A percentile compares a stretch with the other conserved stretches of the same genome.
Conservation (phyloP, 2,329 filamentous ascomycete genomes). For the Paraphoma sp. region DNA sequence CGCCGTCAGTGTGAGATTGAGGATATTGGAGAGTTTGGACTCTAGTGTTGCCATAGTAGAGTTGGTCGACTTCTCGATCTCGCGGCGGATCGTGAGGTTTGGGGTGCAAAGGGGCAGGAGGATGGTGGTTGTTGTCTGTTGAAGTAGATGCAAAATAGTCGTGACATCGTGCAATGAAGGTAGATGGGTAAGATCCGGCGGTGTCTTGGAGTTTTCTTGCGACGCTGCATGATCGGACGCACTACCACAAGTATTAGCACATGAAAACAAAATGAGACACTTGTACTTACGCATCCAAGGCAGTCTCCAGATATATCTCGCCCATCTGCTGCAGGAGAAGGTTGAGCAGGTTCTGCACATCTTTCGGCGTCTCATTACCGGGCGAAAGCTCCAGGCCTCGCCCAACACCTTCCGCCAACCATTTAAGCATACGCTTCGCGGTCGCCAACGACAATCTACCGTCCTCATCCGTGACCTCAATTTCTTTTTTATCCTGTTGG, state of each 20-base stretch:
- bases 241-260: conserved; percentile 15
- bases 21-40: conserved; percentile 77
- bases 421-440: conserved; percentile 97
- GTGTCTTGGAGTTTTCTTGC: conserved; percentile 80
- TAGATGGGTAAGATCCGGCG: conserved; percentile 88
- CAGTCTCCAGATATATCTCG: conserved; percentile 75
- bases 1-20: conserved; percentile 74
- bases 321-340: conserved; percentile 88
- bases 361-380: conserved; percentile 88
- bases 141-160: conserved; percentile 90
- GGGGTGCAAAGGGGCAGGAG: conserved; percentile 87
- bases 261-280: no score
- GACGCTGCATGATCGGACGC: conserved; percentile 72
- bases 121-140: conserved; percentile 88
- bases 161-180: conserved; percentile 80
- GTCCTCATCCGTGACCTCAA: conserved; percentile 90
- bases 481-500: conserved; percentile 79
- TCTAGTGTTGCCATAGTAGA: conserved; percentile 79
- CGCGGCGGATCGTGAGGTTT: conserved; percentile 87
- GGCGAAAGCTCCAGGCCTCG: conserved; percentile 89
- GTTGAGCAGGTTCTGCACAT: conserved; percentile 83
- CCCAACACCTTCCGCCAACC: conserved; percentile 94
- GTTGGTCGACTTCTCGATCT: conserved; percentile 84
- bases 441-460: conserved; percentile 81
- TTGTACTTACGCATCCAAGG: conserved; percentile 62